These are phyloP conservation scores for Didymosphaeria variabile DNA, from an alignment of 2,329 filamentous ascomycete species.

Conservation along the genomic window DNA sequence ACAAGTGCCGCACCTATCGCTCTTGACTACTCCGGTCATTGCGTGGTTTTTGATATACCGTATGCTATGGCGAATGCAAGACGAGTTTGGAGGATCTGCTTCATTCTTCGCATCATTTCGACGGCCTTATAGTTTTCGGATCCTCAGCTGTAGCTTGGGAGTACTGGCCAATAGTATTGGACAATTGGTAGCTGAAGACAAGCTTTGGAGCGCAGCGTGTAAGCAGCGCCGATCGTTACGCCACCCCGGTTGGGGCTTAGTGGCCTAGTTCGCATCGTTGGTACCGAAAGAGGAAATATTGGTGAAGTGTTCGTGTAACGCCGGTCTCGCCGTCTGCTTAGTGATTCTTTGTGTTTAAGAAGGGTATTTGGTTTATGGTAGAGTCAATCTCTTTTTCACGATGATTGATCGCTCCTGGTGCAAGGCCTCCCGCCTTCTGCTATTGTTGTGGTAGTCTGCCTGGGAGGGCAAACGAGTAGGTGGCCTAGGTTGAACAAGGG, in stretches of 20 bases:
- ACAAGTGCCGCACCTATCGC: constrained; percentile 20
- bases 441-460: not conserved
- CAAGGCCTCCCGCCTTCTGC: not conserved
- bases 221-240: constrained; percentile 7
- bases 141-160: not conserved
- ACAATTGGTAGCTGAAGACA: not conserved
- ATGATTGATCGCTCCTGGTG: not conserved
- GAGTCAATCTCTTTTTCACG: not conserved
- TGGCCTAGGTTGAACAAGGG: not conserved
- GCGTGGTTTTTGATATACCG: not conserved
- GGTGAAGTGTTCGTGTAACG: not conserved
- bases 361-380: not conserved
- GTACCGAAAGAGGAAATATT: constrained; percentile 7
- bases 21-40: constrained; percentile 24
- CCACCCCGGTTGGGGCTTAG: not conserved
- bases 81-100: not conserved
- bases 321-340: constrained; percentile 7
- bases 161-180: not conserved
- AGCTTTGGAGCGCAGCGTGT: not conserved
- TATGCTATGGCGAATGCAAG: not conserved
- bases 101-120: not conserved
- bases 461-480: not conserved
- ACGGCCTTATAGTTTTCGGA: not conserved
- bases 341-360: not conserved
- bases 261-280: constrained; percentile 7